These are phyloP conservation scores for Leishmania braziliensis DNA, from an alignment of 208 protist species.

Conservation along the genomic window DNA sequence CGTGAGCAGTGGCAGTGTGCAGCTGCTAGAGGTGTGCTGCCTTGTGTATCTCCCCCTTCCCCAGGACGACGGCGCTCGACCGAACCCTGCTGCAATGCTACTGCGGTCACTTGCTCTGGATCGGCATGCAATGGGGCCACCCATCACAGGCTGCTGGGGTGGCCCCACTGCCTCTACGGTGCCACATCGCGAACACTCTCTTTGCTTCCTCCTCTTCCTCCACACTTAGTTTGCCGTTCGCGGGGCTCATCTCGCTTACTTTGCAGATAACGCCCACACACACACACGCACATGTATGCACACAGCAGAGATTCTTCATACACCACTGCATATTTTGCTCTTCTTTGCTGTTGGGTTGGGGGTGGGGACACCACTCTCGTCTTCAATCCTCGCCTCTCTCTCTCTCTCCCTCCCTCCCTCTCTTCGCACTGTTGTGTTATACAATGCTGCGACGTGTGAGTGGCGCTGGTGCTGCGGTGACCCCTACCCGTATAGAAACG, in stretches of 20 bases:
- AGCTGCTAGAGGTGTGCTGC: not conserved
- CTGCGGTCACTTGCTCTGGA: not conserved
- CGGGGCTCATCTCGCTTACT: not conserved
- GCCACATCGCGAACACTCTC: not conserved
- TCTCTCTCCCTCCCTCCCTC: not conserved
- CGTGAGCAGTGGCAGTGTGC: not conserved
- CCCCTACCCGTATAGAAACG: not conserved
- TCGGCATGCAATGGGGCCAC: not conserved
- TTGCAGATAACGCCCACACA: not conserved
- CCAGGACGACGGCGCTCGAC: not conserved
- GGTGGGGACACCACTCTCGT: no score
- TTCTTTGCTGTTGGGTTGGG: no score
- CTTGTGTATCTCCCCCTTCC: not conserved
- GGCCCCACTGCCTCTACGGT: not conserved
- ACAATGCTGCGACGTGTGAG: conserved; percentile 18
- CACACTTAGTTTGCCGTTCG: not conserved
- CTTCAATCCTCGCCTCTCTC: not conserved
- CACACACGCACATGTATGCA: no score
- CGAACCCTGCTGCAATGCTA: not conserved
- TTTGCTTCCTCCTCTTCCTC: not conserved
- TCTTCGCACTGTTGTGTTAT: not conserved
- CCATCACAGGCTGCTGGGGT: not conserved
- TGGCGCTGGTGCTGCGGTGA: not conserved
- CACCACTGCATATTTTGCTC: no score
- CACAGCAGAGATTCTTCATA: no score